Evolutionary conservation across 2,329 filamentous ascomycete genomes (phyloP), one percentile per base, ranked within the genome.

Genomic region (Aspergillus brunneoviolaceus): DNA sequence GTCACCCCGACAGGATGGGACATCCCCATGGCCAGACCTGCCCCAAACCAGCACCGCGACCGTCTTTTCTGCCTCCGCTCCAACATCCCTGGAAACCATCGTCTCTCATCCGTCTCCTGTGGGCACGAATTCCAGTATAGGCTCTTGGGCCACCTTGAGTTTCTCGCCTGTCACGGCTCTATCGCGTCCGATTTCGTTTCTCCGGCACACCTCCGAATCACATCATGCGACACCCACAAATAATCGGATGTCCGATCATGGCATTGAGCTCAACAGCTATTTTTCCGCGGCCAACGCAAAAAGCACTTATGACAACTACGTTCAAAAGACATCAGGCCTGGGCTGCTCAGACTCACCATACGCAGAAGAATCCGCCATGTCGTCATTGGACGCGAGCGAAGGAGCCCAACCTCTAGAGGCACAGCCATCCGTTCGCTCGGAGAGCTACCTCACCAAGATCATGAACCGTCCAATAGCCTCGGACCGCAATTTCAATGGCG

Each of bases 131-230:
- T 67, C 69, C 1, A 68, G 65, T 21, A 62, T 73, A 21, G 58
- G 65, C 3, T 65, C 66, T n/a, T 60, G 74, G 4, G 64, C 69
- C 19, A 60, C 66, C 6, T 73, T 76, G 49, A 63, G 60, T n/a
- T 72, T 75, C 25, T 70, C 72, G 25, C 63, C 70, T 31, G 72
- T 65, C 49, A 65, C 69, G 1, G 70, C 39, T 45, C 5, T 75
- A 4, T 70, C 74, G 3, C 71, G 73, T 51, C 72, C 73, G 33
- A 68, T 74, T 3, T 77, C 77, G 1, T 77, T 72, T 53, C 62
- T 75, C 39, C 73, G 71, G 6, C 70, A 75, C 64, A 25, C 76
- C 70, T 35, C 81, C 75, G 27, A 69, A 75, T 59, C 62, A 49
- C 25, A 60, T 35, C 33, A 61, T 49, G 47, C 63, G 35, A 52